Evolutionary conservation across 2,329 filamentous ascomycete genomes (phyloP), one percentile per base, ranked within the genome.

Genomic region (Cladophialophora yegresii): DNA sequence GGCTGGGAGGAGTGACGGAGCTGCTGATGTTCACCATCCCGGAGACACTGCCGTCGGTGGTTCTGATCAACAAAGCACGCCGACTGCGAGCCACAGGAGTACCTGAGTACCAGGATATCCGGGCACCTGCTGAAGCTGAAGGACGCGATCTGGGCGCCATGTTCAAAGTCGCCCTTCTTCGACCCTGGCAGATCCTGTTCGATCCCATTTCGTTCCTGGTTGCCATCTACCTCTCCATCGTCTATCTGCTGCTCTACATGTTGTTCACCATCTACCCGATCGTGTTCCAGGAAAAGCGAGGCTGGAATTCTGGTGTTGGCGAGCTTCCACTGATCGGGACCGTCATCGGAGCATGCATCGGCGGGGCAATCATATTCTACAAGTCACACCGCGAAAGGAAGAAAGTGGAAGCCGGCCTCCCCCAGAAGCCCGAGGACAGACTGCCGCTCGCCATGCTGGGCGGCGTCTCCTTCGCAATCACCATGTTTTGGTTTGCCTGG

Each of bases 401-500:
- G 45, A 67, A 65, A 45, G 66, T 70, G 33, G 40, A 64, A 28
- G 56, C 63, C 1, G 70, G 70, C 2, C 23, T 66, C 7, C 51
- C 61, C 23, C 60, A 54, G 16, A 65, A 36, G 40, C 65, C 70
- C 0, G 70, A 72, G 61, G 82, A 82, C 55, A 82, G 82, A 54
- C 72, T 85, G 2, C 80, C 81, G 1, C 78, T 82, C 10, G 79
- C 78, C 56, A 81, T 84, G 69, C 62, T 82, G 2, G 81, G 81
- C 33, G 80, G 78, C 60, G 76, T 84, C 32, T 75, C 76, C n/a
- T 79, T 88, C 43, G 84, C 85, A 0, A 72, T 85, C 49, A 81
- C 82, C 16, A 77, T 86, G 13, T 85, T 87, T 73, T 85, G 84
- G 84, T 84, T 86, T 62, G 84, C 83, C 0, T 87, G 84, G 84